Evolutionary conservation across 495 filamentous ascomycete genomes (phyloP).

Genomic region (Podospora anserina): DNA sequence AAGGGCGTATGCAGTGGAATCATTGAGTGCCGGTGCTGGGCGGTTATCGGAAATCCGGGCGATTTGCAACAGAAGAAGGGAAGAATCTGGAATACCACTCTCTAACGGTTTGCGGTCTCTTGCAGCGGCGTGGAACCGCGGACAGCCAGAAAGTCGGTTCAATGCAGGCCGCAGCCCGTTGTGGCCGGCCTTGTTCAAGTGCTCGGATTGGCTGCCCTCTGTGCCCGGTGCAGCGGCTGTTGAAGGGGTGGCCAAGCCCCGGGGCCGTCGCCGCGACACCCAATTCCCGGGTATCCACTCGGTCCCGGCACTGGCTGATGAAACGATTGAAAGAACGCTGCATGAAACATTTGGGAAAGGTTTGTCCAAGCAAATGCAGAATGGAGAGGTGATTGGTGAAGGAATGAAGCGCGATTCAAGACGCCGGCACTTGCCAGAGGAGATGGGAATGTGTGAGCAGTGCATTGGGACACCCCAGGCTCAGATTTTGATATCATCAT

Average conservation of each 20-base stretch:
- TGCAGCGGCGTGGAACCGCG: slow-evolving; percentile 16
- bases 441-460: not conserved
- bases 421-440: not conserved
- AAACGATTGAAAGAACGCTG: not conserved
- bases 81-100: slow-evolving; percentile 1
- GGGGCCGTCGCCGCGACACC: slow-evolving; percentile 16
- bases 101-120: slow-evolving; percentile 9
- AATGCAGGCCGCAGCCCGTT: slow-evolving; percentile 4
- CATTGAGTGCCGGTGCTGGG: not conserved
- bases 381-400: not conserved
- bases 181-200: slow-evolving; percentile 1
- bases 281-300: not conserved
- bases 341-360: slow-evolving; percentile 8
- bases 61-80: not conserved
- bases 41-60: not conserved
- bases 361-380: not conserved
- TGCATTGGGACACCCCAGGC: not conserved
- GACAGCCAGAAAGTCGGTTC: slow-evolving; percentile 2
- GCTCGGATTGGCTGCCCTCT: slow-evolving; percentile 11
- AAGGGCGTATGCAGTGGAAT: not conserved
- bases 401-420: not conserved
- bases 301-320: not conserved
- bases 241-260: slow-evolving; percentile 15
- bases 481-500: not conserved
- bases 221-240: slow-evolving; percentile 1